Conservation (phyloP, 805 yeast species). For the Kluyveromyces aestuarii region DNA sequence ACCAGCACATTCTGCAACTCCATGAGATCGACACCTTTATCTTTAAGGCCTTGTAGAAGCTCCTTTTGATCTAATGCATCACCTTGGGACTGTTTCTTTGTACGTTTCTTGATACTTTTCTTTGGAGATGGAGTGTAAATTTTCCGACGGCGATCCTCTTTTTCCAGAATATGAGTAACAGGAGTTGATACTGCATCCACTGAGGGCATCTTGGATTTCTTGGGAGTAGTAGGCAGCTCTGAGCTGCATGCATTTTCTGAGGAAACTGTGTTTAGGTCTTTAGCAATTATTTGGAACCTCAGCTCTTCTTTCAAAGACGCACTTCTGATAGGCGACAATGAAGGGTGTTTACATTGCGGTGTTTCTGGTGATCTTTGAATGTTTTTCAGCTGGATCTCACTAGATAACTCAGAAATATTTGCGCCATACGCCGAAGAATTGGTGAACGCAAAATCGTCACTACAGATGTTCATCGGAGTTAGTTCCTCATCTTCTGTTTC, state of each 20-base stretch:
- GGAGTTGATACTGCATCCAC: slow-evolving; percentile 21
- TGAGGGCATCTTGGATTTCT: not conserved
- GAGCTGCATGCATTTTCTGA: slow-evolving; percentile 5
- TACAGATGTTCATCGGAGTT: slow-evolving; percentile 15
- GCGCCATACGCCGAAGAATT: not conserved
- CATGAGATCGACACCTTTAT: slow-evolving; percentile 33
- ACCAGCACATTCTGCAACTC: slow-evolving; percentile 57
- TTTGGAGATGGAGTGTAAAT: slow-evolving; percentile 7
- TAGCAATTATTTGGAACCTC: not conserved
- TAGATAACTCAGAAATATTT: not conserved
- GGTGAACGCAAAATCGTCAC: slow-evolving; percentile 12
- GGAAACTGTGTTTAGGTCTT: not conserved
- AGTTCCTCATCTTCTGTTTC: slow-evolving; percentile 33
- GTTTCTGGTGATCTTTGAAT: slow-evolving; percentile 1
- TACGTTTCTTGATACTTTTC: slow-evolving; percentile 5
- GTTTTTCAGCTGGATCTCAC: not conserved
- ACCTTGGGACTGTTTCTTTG: slow-evolving; percentile 20
- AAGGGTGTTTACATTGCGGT: not conserved
- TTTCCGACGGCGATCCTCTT: slow-evolving; percentile 6
- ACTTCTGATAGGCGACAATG: not conserved
- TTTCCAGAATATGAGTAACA: slow-evolving; percentile 26
- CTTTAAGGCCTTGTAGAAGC: slow-evolving; percentile 13
- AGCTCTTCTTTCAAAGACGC: not conserved
- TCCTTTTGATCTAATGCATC: slow-evolving; percentile 20
- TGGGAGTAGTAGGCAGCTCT: not conserved